phyloP scores from a whole-genome alignment of 495 filamentous ascomycete genomes.

The Penicillium macrosclerotiorum region DNA sequence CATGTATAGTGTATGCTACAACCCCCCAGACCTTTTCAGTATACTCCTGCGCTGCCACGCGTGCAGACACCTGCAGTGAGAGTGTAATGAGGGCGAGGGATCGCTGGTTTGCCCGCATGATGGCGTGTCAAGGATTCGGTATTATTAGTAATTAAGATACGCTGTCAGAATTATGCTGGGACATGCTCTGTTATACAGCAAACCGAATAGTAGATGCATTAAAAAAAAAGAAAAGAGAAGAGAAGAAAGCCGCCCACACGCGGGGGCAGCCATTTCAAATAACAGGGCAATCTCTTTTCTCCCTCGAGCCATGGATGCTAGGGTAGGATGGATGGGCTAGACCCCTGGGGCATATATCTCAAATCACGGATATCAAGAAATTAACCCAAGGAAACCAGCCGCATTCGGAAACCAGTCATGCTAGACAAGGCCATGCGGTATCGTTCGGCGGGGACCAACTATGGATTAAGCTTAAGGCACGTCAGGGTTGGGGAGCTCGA shows the following conservation, averaged over 20 bases:
- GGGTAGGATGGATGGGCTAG: slow-evolving; percentile 13
- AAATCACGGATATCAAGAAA: slow-evolving; percentile 10
- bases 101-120: slow-evolving; percentile 16
- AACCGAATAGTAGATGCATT: too few relatives aligned
- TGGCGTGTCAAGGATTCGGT: neutral
- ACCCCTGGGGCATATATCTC: slow-evolving; percentile 11
- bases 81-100: slow-evolving; percentile 8
- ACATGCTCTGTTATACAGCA: too few relatives aligned
- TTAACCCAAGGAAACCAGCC: neutral
- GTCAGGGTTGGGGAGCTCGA: slow-evolving; percentile 14
- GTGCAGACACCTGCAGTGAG: slow-evolving; percentile 10
- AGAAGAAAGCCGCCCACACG: neutral
- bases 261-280: too few relatives aligned
- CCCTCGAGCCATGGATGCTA: too few relatives aligned
- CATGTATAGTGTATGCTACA: slow-evolving; percentile 71
- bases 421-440: neutral
- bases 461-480: slow-evolving; percentile 1
- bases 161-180: too few relatives aligned
- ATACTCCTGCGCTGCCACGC: slow-evolving; percentile 25
- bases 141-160: neutral
- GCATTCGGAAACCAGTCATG: slow-evolving; percentile 16
- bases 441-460: neutral
- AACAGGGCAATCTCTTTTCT: too few relatives aligned
- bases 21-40: slow-evolving; percentile 62
- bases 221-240: neutral